Percentiles rank a stretch among this genome's conserved stretches.
Evolutionary conservation across 1,139 yeast genomes (phyloP).

Genomic region (Kurtzmaniella quercitrusa): DNA sequence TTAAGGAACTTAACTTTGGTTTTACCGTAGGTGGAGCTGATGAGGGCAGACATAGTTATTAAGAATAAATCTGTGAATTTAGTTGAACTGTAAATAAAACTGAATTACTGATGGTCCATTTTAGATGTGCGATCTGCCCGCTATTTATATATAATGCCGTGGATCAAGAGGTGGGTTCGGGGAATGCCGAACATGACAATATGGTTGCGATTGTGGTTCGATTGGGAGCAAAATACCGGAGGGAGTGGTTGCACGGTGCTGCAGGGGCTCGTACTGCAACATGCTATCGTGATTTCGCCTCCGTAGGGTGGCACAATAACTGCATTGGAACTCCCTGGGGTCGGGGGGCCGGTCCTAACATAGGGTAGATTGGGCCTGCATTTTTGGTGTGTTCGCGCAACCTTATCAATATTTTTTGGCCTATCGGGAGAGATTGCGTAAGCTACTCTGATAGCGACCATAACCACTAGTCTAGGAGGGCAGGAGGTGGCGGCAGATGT

Average conservation of each 20-base stretch:
- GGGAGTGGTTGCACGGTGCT: neutral
- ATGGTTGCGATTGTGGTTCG: neutral
- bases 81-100: neutral
- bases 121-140: neutral
- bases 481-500: neutral
- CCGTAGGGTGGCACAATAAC: neutral
- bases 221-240: neutral
- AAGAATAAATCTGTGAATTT: neutral
- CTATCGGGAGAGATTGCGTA: neutral
- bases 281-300: neutral
- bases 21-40: conserved; percentile 74
- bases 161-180: neutral
- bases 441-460: neutral
- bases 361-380: neutral
- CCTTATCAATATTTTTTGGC: neutral
- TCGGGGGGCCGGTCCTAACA: neutral
- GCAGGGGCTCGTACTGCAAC: neutral
- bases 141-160: neutral
- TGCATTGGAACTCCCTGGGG: neutral
- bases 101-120: neutral
- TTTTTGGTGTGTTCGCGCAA: neutral
- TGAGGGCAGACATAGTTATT: conserved; percentile 17
- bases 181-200: neutral
- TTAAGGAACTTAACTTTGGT: conserved; percentile 87
- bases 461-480: neutral